Evolutionary conservation across 2,329 filamentous ascomycete genomes (phyloP), one percentile per base, ranked within the genome.

Genomic region (Fusarium fujikuroi): DNA sequence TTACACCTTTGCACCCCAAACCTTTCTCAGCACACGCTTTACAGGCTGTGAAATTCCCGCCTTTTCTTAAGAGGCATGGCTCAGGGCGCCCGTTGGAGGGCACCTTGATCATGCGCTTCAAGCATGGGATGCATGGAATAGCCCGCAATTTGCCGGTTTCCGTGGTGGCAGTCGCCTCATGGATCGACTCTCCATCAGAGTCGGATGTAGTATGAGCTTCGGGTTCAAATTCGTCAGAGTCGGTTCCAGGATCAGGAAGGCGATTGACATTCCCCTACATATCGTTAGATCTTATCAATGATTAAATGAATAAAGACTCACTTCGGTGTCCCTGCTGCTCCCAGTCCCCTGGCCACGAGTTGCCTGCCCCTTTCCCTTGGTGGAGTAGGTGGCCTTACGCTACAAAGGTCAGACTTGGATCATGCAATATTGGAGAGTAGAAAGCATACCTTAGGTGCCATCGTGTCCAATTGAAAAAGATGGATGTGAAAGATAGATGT

Each of bases 401-500:
- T 44, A 9, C 19, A 5, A 19, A 44, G 23, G 23, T 44, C 23
- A 44, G 16, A 19, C 7, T 19, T 12, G 3, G 5, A 9, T 25
- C 19, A 6, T 19, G 7, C 10, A 14, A 12, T 12, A 25, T 44
- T 25, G 42, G 23, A 19, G 23, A 3, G 23, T 19, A 5, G 42
- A 15, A 25, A 44, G 23, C 23, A 19, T 44, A 19, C 42, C 23
- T 16, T 19, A 3, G 42, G 42, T 19, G 42, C 16, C 42, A 44
- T 44, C 14, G 3, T 19, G 5, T 25, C 3, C 2, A 25, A 25
- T 44, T 18, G 5, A 0, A 14, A 25, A 16, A 15, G 9, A 2
- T 34, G 4, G 32, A 34, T 34, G 32, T 34, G 32, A 34, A 42
- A 15, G 39, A 4, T 15, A 10, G n/a, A 11, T 7, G 7, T 44